Conservation (phyloP, 345 rosid species). For the Eucalyptus sp. region DNA sequence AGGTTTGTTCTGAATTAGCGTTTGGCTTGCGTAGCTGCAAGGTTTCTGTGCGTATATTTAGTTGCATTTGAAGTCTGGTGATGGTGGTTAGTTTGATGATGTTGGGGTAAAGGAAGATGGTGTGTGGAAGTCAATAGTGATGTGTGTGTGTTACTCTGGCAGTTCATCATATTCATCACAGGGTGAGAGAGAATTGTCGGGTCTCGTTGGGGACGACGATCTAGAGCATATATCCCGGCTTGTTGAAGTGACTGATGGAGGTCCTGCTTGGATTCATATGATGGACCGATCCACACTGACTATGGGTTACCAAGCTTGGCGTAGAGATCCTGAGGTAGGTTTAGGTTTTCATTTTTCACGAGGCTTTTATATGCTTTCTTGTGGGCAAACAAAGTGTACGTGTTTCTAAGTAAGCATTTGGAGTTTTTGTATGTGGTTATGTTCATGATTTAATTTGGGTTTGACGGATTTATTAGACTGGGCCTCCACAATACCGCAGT, state of each 20-base stretch:
- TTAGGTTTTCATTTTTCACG: neutral
- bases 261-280: slow-evolving; percentile 94
- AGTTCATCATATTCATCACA: slow-evolving; percentile 14
- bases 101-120: neutral
- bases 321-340: slow-evolving; percentile 74
- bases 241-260: slow-evolving; percentile 86
- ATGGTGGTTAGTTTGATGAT: neutral
- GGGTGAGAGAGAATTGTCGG: slow-evolving; percentile 11
- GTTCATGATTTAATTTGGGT: slow-evolving; percentile 6
- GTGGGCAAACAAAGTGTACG: neutral
- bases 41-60: neutral
- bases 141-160: neutral
- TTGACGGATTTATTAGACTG: slow-evolving; percentile 29
- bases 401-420: neutral
- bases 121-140: neutral
- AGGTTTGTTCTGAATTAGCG: slow-evolving; percentile 24
- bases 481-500: slow-evolving; percentile 90
- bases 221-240: slow-evolving; percentile 51
- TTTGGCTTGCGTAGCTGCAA: neutral
- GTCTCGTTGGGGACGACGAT: slow-evolving; percentile 50
- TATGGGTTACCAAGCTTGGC: slow-evolving; percentile 86
- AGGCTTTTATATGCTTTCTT: neutral
- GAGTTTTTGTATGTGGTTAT: neutral
- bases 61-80: neutral
- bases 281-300: slow-evolving; percentile 75